A percentile compares a stretch with the other conserved stretches of the same genome.
Conservation (phyloP, 2,329 filamentous ascomycete genomes). For the Cadophora gregata region DNA sequence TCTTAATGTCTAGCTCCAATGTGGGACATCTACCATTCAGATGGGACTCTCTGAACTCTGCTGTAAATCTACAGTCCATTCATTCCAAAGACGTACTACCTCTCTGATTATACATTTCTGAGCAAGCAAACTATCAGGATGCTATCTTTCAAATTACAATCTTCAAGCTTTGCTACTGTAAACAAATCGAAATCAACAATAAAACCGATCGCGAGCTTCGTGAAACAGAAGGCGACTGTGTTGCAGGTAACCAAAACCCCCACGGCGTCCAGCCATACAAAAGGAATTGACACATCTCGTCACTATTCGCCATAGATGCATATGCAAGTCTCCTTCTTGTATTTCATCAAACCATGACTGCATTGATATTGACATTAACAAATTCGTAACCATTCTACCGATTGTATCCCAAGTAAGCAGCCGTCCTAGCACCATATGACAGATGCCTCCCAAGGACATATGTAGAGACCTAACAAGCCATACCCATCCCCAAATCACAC, state of each 20-base stretch:
- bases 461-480: conserved; percentile 34
- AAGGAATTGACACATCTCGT: background rate
- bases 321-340: background rate
- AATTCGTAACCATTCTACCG: background rate
- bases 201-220: background rate
- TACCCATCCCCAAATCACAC: conserved; percentile 35
- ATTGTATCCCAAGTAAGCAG: background rate
- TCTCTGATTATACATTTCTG: too few species aligned
- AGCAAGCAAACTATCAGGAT: too few species aligned
- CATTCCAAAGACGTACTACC: too few species aligned
- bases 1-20: background rate
- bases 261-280: background rate
- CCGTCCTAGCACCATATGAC: background rate
- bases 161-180: background rate
- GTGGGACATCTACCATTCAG: background rate
- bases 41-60: too few species aligned
- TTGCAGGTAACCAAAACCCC: background rate
- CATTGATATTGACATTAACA: background rate
- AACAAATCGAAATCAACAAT: background rate
- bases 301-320: conserved; percentile 2
- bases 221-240: background rate
- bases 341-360: background rate
- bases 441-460: too few species aligned
- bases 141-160: background rate
- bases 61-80: too few species aligned